Base-by-base conservation (phyloP, 1,284 basidiomycete genomes). In the Ceratobasidium theobromae region DNA sequence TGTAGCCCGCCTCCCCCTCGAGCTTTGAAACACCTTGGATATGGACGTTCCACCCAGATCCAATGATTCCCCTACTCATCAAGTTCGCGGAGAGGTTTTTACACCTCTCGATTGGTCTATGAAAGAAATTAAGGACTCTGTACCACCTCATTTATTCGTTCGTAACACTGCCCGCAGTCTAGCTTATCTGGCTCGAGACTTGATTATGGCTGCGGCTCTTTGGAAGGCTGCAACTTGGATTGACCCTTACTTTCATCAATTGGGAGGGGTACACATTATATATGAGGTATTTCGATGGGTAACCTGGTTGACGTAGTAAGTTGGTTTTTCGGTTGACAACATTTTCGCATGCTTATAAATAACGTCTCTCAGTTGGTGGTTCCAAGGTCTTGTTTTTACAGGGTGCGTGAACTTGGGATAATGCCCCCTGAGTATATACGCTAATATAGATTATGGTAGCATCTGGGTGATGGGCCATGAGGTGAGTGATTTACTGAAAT, bases 381-480 rank as follows among this genome's bases (percentile, higher is more conserved):
- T 84, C 71, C 83, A 85, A 73, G 83, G 83, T 12, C 77, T 85
- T 9, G 78, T 81, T 30, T 82, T 85, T 70, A 57, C 46, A 21
- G 46, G 54, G 55, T 60, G 33, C 14, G 66, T 49, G n/a, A n/a
- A n/a, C n/a, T 4, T 32, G 23, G 25, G 23, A 35, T n/a, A 30
- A 23, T 11, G 4, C 35, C 28, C 49, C n/a, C 2, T 5, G 6
- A 38, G 18, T 23, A 6, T 9, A 38, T 14, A 33, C 33, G 54
- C 28, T 53, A 35, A 35, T 33, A 53, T 27, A n/a, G n/a, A n/a
- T 43, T 43, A 54, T 45, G 46, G 82, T 6, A 83, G 83, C 0
- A 77, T 85, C 43, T 86, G 84, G 83, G 83, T 85, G n/a, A 82
- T 85, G 54, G 84, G 83, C 23, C 84, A 84, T 67, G 84, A 85